Evolutionary conservation across 306 rosid genomes (phyloP).

Genomic region (Delonix regia): DNA sequence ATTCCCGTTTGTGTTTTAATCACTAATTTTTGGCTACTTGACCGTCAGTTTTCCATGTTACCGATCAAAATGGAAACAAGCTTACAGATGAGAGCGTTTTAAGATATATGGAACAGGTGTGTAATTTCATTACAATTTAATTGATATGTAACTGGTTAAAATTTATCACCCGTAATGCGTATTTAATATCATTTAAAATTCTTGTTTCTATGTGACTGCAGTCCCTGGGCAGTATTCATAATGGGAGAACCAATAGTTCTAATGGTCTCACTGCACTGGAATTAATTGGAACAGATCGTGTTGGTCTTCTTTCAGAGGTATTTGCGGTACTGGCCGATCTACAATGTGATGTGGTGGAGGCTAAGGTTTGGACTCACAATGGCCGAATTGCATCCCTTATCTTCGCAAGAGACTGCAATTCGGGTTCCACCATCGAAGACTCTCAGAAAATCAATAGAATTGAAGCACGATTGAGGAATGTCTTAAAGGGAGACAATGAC

Average conservation of each 20-base stretch:
- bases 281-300: slow-evolving; percentile 86
- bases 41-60: slow-evolving; percentile 87
- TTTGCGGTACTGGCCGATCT: slow-evolving; percentile 89
- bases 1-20: not conserved
- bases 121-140: slow-evolving; percentile 3
- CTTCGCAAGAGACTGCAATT: slow-evolving; percentile 64
- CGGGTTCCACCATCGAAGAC: slow-evolving; percentile 76
- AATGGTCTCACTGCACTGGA: slow-evolving; percentile 75
- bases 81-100: slow-evolving; percentile 85
- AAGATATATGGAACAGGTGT: slow-evolving; percentile 83
- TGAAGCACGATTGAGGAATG: slow-evolving; percentile 75
- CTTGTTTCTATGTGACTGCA: slow-evolving; percentile 16
- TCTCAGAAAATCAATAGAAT: slow-evolving; percentile 64
- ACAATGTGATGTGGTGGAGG: slow-evolving; percentile 86
- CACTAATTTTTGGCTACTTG: slow-evolving; percentile 27
- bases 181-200: not conserved
- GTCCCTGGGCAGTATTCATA: slow-evolving; percentile 77
- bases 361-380: slow-evolving; percentile 97
- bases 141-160: not conserved
- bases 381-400: slow-evolving; percentile 88
- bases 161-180: not conserved
- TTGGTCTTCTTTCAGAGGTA: slow-evolving; percentile 90
- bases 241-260: slow-evolving; percentile 38
- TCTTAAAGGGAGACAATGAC: slow-evolving; percentile 84
- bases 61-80: slow-evolving; percentile 82